phyloP scores from a whole-genome alignment of 129 eudicot species.

The Chrysanthemum seticuspe region DNA sequence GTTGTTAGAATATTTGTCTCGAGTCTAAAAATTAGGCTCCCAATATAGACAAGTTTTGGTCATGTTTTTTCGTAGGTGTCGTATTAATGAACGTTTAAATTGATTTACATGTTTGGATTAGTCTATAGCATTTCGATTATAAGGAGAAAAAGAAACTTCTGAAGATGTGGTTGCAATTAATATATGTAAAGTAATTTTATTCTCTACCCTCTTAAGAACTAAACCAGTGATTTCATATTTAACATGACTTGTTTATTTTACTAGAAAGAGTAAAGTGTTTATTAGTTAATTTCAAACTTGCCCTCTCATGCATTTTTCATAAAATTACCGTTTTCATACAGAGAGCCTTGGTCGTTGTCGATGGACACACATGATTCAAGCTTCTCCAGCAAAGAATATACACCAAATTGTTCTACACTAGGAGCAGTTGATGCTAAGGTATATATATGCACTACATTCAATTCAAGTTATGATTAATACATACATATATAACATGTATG shows the following conservation, averaged over 20 bases:
- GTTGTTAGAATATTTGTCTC: not conserved
- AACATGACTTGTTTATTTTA: no score
- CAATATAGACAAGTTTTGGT: not conserved
- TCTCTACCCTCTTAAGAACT: no score
- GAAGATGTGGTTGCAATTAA: no score
- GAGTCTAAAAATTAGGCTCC: not conserved
- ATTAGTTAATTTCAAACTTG: no score
- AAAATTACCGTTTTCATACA: not conserved
- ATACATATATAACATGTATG: no score
- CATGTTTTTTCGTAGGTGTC: not conserved
- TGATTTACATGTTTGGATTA: not conserved
- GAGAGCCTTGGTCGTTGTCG: conserved; percentile 38
- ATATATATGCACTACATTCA: not conserved
- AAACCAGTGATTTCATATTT: no score
- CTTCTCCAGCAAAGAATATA: conserved; percentile 32
- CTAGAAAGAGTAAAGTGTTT: no score
- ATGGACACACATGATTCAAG: conserved; percentile 36
- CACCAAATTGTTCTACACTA: conserved; percentile 23
- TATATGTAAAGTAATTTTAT: no score
- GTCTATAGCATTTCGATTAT: not conserved
- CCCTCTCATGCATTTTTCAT: not conserved
- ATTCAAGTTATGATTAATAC: not conserved
- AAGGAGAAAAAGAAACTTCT: no score
- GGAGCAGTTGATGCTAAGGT: conserved; percentile 34
- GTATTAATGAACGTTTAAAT: not conserved